Base-by-base conservation (phyloP, 768 basidiomycete species). In the Lepiota brunneoincarnata region DNA sequence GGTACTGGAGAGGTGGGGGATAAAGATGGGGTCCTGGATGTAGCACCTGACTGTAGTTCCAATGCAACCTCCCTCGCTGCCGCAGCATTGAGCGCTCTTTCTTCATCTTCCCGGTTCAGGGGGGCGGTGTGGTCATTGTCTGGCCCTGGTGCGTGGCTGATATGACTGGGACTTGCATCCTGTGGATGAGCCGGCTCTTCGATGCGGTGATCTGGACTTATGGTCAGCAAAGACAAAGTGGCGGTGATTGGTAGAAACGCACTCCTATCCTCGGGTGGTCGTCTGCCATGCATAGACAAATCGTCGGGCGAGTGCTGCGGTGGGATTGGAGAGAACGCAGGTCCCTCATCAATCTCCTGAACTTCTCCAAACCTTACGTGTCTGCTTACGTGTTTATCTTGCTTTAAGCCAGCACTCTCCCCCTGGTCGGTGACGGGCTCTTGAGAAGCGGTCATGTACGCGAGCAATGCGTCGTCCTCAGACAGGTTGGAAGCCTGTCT, bases 21-120 rank as follows among this genome's bases (percentile, higher is more conserved):
- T 67, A 36, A 67, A 63, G 53, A 72, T 75, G 15, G 89, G 67
- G 17, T 21, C 11, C 7, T 31, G 7, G 31, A 31, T 31, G 31
- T 10, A 31, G 31, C 31, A 31, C 31, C 7, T 10, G 81, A 73
- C 52, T 87, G 83, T 45, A 89, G 60, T 62, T 88, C 89, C 11
- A 80, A 77, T 11, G 78, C 78, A 1, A 91, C 75, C 64, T 87
- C 87, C 15, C 82, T 76, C 4, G 86, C 86, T 23, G 84, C 87
- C 15, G 87, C 88, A 1, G 80, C 82, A 59, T 85, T 81, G 24
- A 80, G 74, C n/a, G 72, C 74, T 2, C 66, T 70, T 58, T 86
- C 84, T 14, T 82, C 78, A 6, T 77, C 73, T 28, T 77, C 71
- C 14, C 69, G 57, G 31, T 69, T 69, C 23, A 74, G 47, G 78